These are phyloP conservation scores for Cyanidiococcus yangmingshanensis DNA, from an alignment of 23 red algal genomes.

Conservation along the genomic window DNA sequence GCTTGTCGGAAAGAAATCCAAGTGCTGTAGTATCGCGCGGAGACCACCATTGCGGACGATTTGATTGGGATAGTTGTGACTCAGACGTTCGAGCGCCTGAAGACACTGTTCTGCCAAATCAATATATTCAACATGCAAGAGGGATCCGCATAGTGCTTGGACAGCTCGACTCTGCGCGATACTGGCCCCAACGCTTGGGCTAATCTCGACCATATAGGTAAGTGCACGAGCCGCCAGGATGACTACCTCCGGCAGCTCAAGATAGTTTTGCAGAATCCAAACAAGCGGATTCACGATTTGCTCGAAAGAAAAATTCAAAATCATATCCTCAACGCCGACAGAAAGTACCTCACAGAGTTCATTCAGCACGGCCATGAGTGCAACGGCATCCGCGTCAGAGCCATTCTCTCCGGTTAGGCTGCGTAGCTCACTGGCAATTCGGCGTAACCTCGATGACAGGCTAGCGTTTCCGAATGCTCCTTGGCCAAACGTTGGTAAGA, in stretches of 20 bases:
- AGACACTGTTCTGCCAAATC: slow-evolving; percentile 96
- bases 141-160: slow-evolving; percentile 47
- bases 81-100: slow-evolving; percentile 66
- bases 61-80: slow-evolving; percentile 67
- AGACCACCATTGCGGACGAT: slow-evolving; percentile 69
- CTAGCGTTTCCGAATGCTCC: not conserved
- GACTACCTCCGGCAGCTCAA: slow-evolving; percentile 42
- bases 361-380: slow-evolving; percentile 39
- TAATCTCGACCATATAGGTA: slow-evolving; percentile 77
- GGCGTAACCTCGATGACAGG: not conserved
- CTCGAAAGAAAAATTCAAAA: slow-evolving; percentile 68
- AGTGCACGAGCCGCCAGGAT: slow-evolving; percentile 82
- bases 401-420: not conserved
- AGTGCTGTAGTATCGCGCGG: slow-evolving; percentile 58
- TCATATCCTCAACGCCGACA: slow-evolving; percentile 78
- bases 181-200: slow-evolving; percentile 52
- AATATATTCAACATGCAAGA: slow-evolving; percentile 94
- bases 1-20: slow-evolving; percentile 90
- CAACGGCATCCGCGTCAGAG: slow-evolving; percentile 6
- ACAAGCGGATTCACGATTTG: slow-evolving; percentile 68
- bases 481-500: slow-evolving; percentile 7
- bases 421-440: not conserved
- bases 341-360: slow-evolving; percentile 93
- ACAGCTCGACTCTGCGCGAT: slow-evolving; percentile 65
- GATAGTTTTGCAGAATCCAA: slow-evolving; percentile 30